Conservation (phyloP, 805 yeast species). For the Ogataea kodamae region DNA sequence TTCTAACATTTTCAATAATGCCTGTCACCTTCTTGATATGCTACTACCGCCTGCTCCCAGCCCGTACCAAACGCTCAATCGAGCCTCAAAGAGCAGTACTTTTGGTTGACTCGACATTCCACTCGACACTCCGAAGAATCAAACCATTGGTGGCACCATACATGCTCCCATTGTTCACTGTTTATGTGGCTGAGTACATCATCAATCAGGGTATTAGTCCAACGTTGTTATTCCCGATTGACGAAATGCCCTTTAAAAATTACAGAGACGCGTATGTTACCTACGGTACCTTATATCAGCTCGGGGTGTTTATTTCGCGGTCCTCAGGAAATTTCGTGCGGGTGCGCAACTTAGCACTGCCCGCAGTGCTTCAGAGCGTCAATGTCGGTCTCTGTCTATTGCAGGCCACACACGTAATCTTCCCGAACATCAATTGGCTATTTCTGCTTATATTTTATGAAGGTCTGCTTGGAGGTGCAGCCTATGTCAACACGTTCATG, state of each 20-base stretch:
- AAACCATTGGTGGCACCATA: slow-evolving; percentile 53
- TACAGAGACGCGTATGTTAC: slow-evolving; percentile 88
- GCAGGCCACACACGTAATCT: slow-evolving; percentile 61
- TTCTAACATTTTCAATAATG: slow-evolving; percentile 50
- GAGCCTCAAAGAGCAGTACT: slow-evolving; percentile 2
- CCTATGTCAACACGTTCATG: slow-evolving; percentile 86
- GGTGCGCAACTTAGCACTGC: slow-evolving; percentile 52
- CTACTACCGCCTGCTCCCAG: slow-evolving; percentile 29
- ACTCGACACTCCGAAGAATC: slow-evolving; percentile 32
- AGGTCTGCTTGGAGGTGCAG: slow-evolving; percentile 85
- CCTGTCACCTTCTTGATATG: slow-evolving; percentile 30
- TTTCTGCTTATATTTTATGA: slow-evolving; percentile 74
- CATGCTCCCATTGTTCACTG: slow-evolving; percentile 81
- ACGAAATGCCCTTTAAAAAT: slow-evolving; percentile 61
- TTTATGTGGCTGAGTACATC: slow-evolving; percentile 80
- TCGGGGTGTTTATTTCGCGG: slow-evolving; percentile 89
- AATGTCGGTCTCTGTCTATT: slow-evolving; percentile 56
- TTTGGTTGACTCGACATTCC: slow-evolving; percentile 19
- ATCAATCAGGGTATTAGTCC: slow-evolving; percentile 94
- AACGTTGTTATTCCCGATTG: slow-evolving; percentile 73
- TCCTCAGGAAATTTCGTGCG: slow-evolving; percentile 72
- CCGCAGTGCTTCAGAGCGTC: slow-evolving; percentile 62
- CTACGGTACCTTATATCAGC: slow-evolving; percentile 84
- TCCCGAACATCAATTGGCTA: slow-evolving; percentile 59
- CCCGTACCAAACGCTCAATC: slow-evolving; percentile 1